Conservation (phyloP, 441 rosid genomes). For the Brassica hybrid region DNA sequence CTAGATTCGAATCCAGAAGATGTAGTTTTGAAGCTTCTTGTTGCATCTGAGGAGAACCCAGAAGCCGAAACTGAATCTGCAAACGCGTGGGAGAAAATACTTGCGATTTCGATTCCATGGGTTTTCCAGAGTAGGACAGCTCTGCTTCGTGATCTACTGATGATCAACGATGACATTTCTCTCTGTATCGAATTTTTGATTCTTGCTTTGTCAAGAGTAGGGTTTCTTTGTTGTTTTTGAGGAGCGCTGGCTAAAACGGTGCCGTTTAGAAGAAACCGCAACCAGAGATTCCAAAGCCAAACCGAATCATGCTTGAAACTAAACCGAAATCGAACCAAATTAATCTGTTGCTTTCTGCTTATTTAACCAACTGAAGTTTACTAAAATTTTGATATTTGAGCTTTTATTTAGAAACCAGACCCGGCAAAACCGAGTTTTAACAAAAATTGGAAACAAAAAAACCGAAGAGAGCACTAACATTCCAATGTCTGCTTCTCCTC, state of each 20-base stretch:
- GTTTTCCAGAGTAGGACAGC: conserved; percentile 28
- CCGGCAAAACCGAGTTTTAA: too few species aligned
- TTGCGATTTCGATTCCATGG: conserved; percentile 30
- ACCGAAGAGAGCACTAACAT: not conserved
- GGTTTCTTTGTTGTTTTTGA: conserved; percentile 29
- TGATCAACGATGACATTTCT: conserved; percentile 53
- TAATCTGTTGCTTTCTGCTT: too few species aligned
- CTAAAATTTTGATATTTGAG: not conserved
- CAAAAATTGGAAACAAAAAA: too few species aligned
- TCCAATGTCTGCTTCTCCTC: conserved; percentile 38
- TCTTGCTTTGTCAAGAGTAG: not conserved
- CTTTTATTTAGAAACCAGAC: too few species aligned
- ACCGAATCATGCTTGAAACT: not conserved
- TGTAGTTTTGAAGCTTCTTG: conserved; percentile 36
- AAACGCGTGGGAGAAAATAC: conserved; percentile 12
- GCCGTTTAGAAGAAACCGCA: not conserved
- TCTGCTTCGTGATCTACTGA: conserved; percentile 44
- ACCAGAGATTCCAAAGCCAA: not conserved
- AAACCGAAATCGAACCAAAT: too few species aligned
- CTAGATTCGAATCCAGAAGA: conserved; percentile 13
- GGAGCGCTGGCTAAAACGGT: not conserved
- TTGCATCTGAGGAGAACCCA: conserved; percentile 45
- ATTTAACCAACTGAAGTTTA: not conserved
- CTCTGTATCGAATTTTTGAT: conserved; percentile 4
- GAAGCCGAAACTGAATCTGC: conserved; percentile 38